Evolutionary conservation across 2,329 filamentous ascomycete species (phyloP), one percentile per base, ranked within the genome.

Genomic region (Trichophyton mentagrophytes): DNA sequence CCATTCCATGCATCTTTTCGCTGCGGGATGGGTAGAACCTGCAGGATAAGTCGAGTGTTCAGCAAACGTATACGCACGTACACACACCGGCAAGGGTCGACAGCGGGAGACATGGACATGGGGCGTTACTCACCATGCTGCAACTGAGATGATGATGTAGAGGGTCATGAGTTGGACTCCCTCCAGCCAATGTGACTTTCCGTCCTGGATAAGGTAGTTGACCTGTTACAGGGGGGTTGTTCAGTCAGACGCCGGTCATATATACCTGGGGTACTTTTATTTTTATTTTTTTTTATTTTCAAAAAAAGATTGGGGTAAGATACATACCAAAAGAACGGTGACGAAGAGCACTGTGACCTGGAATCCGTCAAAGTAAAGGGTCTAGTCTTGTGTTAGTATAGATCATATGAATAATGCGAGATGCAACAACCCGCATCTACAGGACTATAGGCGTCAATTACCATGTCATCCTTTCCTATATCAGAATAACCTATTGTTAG

Each of bases 291-390:
- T 17, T 17, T 17, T 40, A 1, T 13, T 42, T 53, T 3, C 2
- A n/a, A 3, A 13, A 11, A 30, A 22, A 22, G 3, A 22, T 22
- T n/a, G 27, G n/a, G 20, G 22, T 3, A 17, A 8, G 77, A 15
- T 87, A 65, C 70, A 58, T 57, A 73, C 77, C 62, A 79, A 65
- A 30, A 79, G 67, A 20, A 79, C 74, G n/a, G 76, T 73, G 25
- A 85, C 79, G 62, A 86, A 85, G 1, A 85, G 71, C 1, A 57
- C 33, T 7, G 55, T 42, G n/a, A 57, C 38, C 75, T 96, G 89
- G 78, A 96, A 96, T 0, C 85, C 85, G 69, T 95, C 89, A 70
- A 96, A 93, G 71, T 86, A 86, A 3, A 49, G 58, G 30, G 30
- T 57, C 25, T 58, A 40, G 15, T 25, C 20, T 25, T 33, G 15